Evolutionary conservation across 768 basidiomycete species (phyloP), one percentile per base, ranked within the genome.

Genomic region (Lepiota brunneoincarnata): DNA sequence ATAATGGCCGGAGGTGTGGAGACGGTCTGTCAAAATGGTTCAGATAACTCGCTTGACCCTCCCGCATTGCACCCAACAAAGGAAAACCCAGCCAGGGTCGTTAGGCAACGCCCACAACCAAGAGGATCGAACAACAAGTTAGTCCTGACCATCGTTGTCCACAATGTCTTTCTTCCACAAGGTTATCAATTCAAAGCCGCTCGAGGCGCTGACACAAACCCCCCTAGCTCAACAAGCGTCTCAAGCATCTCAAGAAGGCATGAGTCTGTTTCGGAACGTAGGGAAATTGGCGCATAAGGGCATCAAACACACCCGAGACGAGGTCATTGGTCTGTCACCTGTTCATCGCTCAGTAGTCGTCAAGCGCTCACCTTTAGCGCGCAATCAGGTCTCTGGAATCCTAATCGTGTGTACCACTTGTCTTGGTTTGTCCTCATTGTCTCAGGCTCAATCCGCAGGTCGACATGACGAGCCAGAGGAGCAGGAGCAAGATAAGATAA

Each of bases 381-480:
- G 10, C 26, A 37, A 7, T 6, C 49, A 79, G 79, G 79, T 20
- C 57, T 68, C 11, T 64, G 68, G 59, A 73, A 77, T 51, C 78
- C 79, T 1, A 79, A 81, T 63, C 74, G 79, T 78, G 59, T 17
- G 74, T 61, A n/a, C 17, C 20, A 6, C 38, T 34, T 9, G 9
- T 31, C 31, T n/a, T 39, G 40, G 51, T 17, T 1, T 3, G 1
- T 5, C 24, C 9, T 31, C 26, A 3, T 23, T 15, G 6, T 48
- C n/a, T 34, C 42, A 41, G n/a, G 34, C 18, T 35, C 21, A 40
- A 17, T 37, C 20, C 39, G 49, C 34, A 78, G 78, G 82, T 45
- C 84, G 90, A 35, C 92, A 93, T 64, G 89, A 93, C 61, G 81
- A 82, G 45, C 83, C 86, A 0, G 73, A 86, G 53, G 94, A 93